Evolutionary conservation across 306 rosid species (phyloP), one percentile per base, ranked within the genome.

Genomic region (Leucaena leucocephala): DNA sequence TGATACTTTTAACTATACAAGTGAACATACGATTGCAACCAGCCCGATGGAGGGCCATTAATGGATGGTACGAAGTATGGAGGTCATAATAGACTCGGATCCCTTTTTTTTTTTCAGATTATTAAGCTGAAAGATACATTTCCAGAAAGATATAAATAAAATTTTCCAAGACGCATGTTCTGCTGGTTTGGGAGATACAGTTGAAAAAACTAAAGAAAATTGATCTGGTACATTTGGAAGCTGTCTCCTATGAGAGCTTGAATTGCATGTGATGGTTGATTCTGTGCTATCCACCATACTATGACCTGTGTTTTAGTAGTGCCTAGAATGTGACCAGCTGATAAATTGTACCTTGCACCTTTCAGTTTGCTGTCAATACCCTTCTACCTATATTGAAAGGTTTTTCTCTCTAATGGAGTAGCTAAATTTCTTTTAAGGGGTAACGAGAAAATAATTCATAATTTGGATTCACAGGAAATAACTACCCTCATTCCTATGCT

Each of bases 311-410:
- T 39, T 35, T 52, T 38, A 16, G 39, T 38, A 16, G 39, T 33
- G n/a, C 33, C 42, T 62, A 67, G 68, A 77, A 74, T 14, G 76
- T 78, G 74, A 76, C 8, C 9, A 52, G 43, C 61, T 75, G 55
- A 61, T 69, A 21, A 44, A 55, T 19, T 55, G 72, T 75, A 22
- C 65, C 34, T 35, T 11, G 73, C 74, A 48, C 52, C 72, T 68
- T 48, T 75, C 40, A 34, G 58, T 71, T 44, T 63, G 17, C 50
- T 52, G 73, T 54, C 19, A 68, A 38, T n/a, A 15, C 22, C 46
- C 17, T 6, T 68, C 46, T 74, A 36, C 34, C 36, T 55, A 14
- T 40, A 9, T 21, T 3, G 50, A 72, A 35, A 22, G 34, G 8
- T 22, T 8, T 36, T 35, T 52, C 19, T 35, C 38, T 72, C 12